These are phyloP conservation scores for Phytophthora sansomeana DNA, from an alignment of 352 stramenopile species.

Conservation along the genomic window DNA sequence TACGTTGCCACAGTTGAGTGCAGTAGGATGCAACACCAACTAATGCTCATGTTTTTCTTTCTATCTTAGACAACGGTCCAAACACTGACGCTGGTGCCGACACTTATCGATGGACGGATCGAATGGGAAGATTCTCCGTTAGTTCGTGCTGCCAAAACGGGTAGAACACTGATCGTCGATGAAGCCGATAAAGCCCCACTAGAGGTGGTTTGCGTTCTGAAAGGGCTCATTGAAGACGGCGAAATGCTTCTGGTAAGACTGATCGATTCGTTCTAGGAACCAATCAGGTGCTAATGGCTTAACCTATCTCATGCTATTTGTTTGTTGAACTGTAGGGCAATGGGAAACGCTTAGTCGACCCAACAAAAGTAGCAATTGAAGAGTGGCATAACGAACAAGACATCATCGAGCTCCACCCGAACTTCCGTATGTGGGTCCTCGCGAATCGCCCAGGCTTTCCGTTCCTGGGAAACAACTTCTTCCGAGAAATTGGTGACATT, in stretches of 20 bases:
- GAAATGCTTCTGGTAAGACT: constrained; percentile 90
- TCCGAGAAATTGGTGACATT: constrained; percentile 93
- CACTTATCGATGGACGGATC: constrained; percentile 89
- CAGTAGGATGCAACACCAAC: background rate
- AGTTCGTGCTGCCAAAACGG: constrained; percentile 92
- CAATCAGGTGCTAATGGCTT: too few relatives aligned
- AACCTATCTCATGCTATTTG: background rate
- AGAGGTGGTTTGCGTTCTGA: constrained; percentile 96
- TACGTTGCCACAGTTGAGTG: constrained; percentile 35
- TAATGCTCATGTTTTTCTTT: background rate
- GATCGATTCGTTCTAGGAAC: too few relatives aligned
- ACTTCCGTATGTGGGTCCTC: constrained; percentile 95
- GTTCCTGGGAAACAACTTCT: constrained; percentile 98
- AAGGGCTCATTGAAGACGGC: constrained; percentile 96
- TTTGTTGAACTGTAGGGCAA: constrained; percentile 66
- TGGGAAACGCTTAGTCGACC: constrained; percentile 86
- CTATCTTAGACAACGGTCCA: constrained; percentile 90
- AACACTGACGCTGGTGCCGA: constrained; percentile 92
- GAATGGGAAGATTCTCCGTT: constrained; percentile 95
- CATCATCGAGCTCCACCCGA: constrained; percentile 91
- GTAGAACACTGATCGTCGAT: constrained; percentile 94
- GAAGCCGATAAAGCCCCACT: constrained; percentile 97
- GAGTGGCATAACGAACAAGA: constrained; percentile 72
- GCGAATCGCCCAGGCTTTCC: constrained; percentile 97
- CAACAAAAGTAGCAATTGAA: constrained; percentile 69